Base-by-base conservation (phyloP, 2,329 filamentous ascomycete species). In the Fusarium algeriense region DNA sequence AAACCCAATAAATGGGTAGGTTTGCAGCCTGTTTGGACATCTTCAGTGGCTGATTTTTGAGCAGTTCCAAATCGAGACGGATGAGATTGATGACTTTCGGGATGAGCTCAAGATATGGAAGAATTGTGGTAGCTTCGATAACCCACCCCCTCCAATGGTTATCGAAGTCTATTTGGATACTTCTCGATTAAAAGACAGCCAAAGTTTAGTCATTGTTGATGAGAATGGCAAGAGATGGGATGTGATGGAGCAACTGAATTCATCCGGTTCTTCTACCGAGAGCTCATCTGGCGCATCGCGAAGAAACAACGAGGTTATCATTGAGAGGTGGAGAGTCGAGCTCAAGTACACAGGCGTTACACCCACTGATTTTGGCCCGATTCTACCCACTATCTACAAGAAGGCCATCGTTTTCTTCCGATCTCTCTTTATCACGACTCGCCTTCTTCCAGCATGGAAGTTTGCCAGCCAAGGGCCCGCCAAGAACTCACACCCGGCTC, bases 381-480 rank as follows among this genome's bases (percentile, higher is more conserved):
- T 84, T 35, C 84, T 98, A 55, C 94, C 96, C 17, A 95, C 93
- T 56, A 91, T 97, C 64, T 99, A 99, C 86, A 99, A 99, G 83
- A 96, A 97, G 83, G 94, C 93, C 75, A 97, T 99, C 71, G 92
- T 98, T 73, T 90, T 98, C 75, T 98, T 98, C 82, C 89, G 96
- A 66, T 94, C 94, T 3, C 86, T 99, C 48, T 97, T 93, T 80
- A 90, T 93, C 53, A 92, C 93, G 59, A 89, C 93, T 43, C 92
- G 93, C 75, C 88, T 98, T 68, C 84, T 97, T 68, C 96, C 96
- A 5, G 90, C 92, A 28, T 97, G 92, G 91, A 97, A 92, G 82
- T 92, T 97, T 77, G 90, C 86, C 43, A 88, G 92, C 77, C 91
- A 93, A 76, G 90, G 89, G 54, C 86, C 93, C 70, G 88, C 89